Base-by-base conservation (phyloP, 768 basidiomycete species). In the Tephrocybe sp. region DNA sequence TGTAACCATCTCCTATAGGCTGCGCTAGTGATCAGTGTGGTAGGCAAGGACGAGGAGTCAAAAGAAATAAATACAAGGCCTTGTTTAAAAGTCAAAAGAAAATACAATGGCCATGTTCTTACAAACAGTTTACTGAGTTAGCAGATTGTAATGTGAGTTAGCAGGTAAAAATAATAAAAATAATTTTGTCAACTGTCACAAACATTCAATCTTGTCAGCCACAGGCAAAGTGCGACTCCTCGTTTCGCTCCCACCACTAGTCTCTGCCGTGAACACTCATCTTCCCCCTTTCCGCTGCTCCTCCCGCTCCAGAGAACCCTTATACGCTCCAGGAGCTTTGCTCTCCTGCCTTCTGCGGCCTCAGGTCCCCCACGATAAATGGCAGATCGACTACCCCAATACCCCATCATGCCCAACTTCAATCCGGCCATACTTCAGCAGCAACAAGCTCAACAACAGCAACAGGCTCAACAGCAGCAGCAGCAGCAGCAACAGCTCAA, bases 171-270 rank as follows among this genome's bases (percentile, higher is more conserved):
- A 49, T 51, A 59, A 59, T 21, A 31, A 24, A 42, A 34, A 38
- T 25, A 38, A 53, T 44, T 56, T 54, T 68, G 71, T 69, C 69
- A 71, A 73, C 71, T 70, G 59, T 61, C 54, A 68, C 69, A 73
- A 74, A 75, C 73, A 74, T 65, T 62, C 59, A 64, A 64, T 62
- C 63, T 69, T 64, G 70, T 74, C 70, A 72, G 72, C 72, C 72
- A 73, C 70, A 69, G 62, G 64, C 67, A 66, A 56, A 71, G 68
- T 65, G 65, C 72, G 71, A 71, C 69, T 69, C 66, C 68, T 71
- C 73, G 73, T 71, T 75, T 77, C 76, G 72, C 76, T 73, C 76
- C 79, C 77, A 77, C 80, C 76, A 78, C 75, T 76, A 74, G 71
- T 64, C 63, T 64, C 62, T 58, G 56, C 56, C 60, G 56, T 25